phyloP scores from a whole-genome alignment of 345 rosid genomes.

The Eutrema japonicum region DNA sequence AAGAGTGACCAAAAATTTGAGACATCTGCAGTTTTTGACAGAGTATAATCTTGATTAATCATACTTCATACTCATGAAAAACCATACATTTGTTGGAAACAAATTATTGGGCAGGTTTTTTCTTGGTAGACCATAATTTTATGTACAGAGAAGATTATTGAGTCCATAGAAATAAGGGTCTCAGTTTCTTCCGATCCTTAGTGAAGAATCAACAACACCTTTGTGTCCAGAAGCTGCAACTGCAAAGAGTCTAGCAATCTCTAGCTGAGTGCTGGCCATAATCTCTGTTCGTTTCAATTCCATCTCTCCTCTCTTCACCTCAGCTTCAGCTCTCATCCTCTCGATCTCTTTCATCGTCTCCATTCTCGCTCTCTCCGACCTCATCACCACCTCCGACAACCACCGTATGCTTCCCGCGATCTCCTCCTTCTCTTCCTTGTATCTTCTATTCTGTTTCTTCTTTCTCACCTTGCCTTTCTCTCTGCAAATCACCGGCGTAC shows the following conservation, averaged over 20 bases:
- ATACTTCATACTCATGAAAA: not conserved
- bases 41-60: not conserved
- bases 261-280: constrained; percentile 85
- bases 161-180: not conserved
- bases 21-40: not conserved
- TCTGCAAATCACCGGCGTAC: constrained; percentile 79
- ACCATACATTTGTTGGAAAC: constrained; percentile 24
- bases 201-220: constrained; percentile 74
- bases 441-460: constrained; percentile 54
- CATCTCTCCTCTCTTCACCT: constrained; percentile 79
- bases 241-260: constrained; percentile 84
- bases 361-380: constrained; percentile 86
- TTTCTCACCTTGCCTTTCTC: constrained; percentile 52
- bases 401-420: constrained; percentile 80
- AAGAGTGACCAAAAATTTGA: not conserved
- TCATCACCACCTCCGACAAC: constrained; percentile 82
- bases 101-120: not conserved
- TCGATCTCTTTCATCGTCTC: constrained; percentile 88
- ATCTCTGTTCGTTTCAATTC: constrained; percentile 92
- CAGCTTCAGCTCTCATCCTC: constrained; percentile 90
- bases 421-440: constrained; percentile 55
- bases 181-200: constrained; percentile 80
- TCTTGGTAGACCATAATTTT: not conserved
- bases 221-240: constrained; percentile 49
- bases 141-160: not conserved